Evolutionary conservation across 345 rosid species (phyloP).

Genomic region (Aquilaria yunnanensis): DNA sequence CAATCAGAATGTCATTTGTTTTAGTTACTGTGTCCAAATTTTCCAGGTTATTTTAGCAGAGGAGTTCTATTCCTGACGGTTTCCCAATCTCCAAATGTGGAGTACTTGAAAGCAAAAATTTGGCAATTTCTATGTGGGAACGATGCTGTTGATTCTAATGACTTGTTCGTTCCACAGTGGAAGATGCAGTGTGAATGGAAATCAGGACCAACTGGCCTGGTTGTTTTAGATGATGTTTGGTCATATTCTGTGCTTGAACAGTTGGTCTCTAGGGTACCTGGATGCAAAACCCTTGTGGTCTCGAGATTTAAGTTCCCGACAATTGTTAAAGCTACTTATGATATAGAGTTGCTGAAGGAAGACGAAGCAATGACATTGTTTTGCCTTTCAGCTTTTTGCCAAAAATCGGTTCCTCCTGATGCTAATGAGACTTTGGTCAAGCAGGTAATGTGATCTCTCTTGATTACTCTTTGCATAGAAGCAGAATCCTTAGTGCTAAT

Average conservation of each 20-base stretch:
- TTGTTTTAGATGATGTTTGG: constrained; percentile 94
- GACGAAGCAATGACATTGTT: constrained; percentile 65
- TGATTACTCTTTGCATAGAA: constrained; percentile 1
- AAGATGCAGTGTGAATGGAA: constrained; percentile 25
- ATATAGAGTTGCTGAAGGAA: constrained; percentile 59
- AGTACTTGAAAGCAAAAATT: constrained; percentile 36
- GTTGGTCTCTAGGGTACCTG: constrained; percentile 41
- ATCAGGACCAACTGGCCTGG: constrained; percentile 26
- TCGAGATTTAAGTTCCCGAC: constrained; percentile 60
- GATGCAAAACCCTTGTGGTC: constrained; percentile 68
- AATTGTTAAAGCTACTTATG: constrained; percentile 25
- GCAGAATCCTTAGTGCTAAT: background rate
- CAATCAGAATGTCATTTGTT: background rate
- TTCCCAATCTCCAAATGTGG: constrained; percentile 76
- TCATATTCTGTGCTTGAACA: constrained; percentile 44
- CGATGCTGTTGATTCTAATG: constrained; percentile 20
- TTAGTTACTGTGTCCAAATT: constrained; percentile 1
- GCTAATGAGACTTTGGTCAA: constrained; percentile 45
- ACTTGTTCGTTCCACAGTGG: constrained; percentile 24
- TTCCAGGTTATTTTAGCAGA: constrained; percentile 46
- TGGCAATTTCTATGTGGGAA: constrained; percentile 34
- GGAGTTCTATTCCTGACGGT: constrained; percentile 66
- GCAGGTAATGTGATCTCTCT: constrained; percentile 39
- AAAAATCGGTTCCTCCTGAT: constrained; percentile 48
- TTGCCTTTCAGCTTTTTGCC: constrained; percentile 69